Evolutionary conservation across 768 basidiomycete genomes (phyloP).

Genomic region (Lentinula boryana): DNA sequence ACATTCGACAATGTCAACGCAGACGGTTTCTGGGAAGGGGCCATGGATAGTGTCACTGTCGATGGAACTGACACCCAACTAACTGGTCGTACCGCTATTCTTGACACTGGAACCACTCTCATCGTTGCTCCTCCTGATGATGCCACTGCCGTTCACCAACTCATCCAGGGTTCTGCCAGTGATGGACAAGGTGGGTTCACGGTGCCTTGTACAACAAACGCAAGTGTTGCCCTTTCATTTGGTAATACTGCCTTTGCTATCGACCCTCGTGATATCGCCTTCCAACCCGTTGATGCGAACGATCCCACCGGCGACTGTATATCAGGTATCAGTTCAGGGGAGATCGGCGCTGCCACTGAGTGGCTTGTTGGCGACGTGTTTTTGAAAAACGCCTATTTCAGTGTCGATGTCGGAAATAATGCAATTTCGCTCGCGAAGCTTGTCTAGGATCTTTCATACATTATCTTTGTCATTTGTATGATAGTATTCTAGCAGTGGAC

Average conservation of each 20-base stretch:
- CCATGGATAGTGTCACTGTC: constrained; percentile 51
- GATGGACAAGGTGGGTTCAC: constrained; percentile 46
- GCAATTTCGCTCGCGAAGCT: constrained; percentile 34
- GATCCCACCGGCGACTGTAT: constrained; percentile 58
- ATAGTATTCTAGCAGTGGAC: neutral
- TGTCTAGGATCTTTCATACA: constrained; percentile 13
- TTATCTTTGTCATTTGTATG: neutral
- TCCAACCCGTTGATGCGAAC: constrained; percentile 43
- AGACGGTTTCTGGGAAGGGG: constrained; percentile 78
- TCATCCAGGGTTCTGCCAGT: constrained; percentile 34
- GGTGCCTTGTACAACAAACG: constrained; percentile 39
- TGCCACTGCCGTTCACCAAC: constrained; percentile 34
- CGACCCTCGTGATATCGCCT: constrained; percentile 58
- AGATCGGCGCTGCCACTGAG: constrained; percentile 51
- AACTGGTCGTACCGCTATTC: constrained; percentile 62
- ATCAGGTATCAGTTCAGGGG: constrained; percentile 63
- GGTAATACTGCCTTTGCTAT: constrained; percentile 46
- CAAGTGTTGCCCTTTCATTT: constrained; percentile 41
- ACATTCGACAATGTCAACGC: constrained; percentile 58
- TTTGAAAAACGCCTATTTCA: constrained; percentile 33
- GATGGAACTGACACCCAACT: constrained; percentile 49
- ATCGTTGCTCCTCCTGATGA: constrained; percentile 36
- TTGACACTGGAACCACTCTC: constrained; percentile 58
- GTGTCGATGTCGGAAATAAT: constrained; percentile 25
- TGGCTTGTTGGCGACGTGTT: constrained; percentile 55